These are phyloP conservation scores for Kodamaea leandrae DNA, from an alignment of 805 yeast genomes.

Conservation along the genomic window DNA sequence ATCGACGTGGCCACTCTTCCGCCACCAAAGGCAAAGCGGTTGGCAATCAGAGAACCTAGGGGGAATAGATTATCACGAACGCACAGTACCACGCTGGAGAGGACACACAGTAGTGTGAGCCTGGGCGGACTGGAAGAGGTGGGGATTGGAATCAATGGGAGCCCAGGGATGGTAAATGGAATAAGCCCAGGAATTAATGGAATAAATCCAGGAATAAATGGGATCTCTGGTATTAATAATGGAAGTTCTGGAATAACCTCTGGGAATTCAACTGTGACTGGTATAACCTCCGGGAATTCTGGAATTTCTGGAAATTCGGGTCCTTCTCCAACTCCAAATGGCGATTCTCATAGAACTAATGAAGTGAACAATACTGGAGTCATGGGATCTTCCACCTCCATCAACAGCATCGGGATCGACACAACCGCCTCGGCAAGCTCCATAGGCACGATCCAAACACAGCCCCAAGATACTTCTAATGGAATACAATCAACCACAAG, in stretches of 20 bases:
- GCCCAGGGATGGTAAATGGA: background rate
- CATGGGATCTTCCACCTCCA: no score
- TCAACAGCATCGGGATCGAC: no score
- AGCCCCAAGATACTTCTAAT: no score
- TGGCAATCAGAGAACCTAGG: constrained; percentile 57
- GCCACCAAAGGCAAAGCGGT: constrained; percentile 61
- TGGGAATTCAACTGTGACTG: background rate
- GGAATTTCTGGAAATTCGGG: no score
- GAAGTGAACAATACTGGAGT: no score
- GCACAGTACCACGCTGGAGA: constrained; percentile 23
- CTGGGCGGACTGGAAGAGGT: constrained; percentile 1
- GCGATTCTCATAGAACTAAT: no score
- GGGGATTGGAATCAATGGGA: background rate
- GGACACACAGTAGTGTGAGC: background rate
- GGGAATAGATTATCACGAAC: constrained; percentile 28
- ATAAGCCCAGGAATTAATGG: background rate
- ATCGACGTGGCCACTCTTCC: constrained; percentile 68
- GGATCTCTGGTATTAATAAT: background rate
- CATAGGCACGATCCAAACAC: no score
- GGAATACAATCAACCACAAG: no score
- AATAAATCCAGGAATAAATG: background rate
- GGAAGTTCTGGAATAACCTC: no score
- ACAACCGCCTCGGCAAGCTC: no score
- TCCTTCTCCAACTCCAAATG: no score
- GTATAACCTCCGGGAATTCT: no score